Conservation (phyloP, 257 asterid genomes). For the Solanum bukasovii region DNA sequence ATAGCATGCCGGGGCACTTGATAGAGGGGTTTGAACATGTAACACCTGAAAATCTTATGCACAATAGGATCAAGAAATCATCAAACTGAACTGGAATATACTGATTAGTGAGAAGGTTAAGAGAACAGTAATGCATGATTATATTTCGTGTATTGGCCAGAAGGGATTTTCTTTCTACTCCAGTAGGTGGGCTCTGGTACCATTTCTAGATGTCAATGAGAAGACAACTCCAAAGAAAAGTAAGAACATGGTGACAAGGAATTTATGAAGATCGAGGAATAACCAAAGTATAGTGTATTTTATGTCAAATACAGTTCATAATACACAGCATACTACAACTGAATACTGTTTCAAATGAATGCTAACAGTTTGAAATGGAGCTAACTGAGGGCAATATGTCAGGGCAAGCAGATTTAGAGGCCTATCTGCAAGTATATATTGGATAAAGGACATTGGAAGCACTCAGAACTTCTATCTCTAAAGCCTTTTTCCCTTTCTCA, state of each 20-base stretch:
- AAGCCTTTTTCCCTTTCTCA: not conserved
- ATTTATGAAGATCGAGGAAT: not conserved
- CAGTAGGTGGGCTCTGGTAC: not conserved
- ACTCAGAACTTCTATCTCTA: not conserved
- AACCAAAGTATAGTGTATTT: not conserved
- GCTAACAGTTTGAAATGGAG: not conserved
- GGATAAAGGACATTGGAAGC: not conserved
- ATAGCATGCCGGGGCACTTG: not conserved
- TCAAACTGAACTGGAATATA: not conserved
- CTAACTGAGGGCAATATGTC: not conserved
- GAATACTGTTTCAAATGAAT: not conserved
- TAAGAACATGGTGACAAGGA: not conserved
- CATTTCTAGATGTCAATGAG: not conserved
- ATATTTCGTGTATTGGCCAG: not conserved
- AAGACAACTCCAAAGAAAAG: not conserved
- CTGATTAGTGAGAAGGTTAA: not conserved
- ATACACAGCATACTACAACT: not conserved
- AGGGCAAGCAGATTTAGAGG: not conserved
- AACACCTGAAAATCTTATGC: not conserved
- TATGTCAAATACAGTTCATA: not conserved
- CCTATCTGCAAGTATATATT: not conserved
- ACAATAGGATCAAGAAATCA: not conserved
- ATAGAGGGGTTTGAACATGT: not conserved
- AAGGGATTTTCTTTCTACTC: not conserved
- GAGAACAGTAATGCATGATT: not conserved